Conservation (phyloP, 768 basidiomycete species). For the Cystoderma amianthinum region DNA sequence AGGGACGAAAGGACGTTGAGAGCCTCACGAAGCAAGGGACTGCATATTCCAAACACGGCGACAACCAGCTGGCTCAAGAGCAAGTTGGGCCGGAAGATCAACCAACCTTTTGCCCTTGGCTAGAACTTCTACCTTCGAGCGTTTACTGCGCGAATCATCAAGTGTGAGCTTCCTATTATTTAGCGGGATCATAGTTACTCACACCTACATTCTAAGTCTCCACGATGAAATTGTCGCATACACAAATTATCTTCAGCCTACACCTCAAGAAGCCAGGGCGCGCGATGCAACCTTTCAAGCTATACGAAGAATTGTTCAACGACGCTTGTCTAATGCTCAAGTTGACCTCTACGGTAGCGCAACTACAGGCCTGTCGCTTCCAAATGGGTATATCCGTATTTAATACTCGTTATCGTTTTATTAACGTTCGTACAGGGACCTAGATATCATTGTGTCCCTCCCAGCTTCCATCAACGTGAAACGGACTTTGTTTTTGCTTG, state of each 20-base stretch:
- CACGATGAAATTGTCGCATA: slow-evolving; percentile 61
- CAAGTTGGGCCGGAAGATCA: too few species aligned
- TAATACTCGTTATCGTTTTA: too few species aligned
- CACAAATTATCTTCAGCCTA: slow-evolving; percentile 45
- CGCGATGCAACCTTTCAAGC: slow-evolving; percentile 36
- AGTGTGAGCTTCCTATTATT: too few species aligned
- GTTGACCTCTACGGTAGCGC: slow-evolving; percentile 58
- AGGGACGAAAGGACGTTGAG: too few species aligned
- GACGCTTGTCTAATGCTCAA: slow-evolving; percentile 35
- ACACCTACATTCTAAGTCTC: slow-evolving; percentile 34
- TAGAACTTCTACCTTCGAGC: too few species aligned
- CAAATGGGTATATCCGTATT: slow-evolving; percentile 40
- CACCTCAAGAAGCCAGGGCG: slow-evolving; percentile 40
- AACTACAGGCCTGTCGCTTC: slow-evolving; percentile 53
- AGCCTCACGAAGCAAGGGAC: too few species aligned
- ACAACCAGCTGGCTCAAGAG: too few species aligned
- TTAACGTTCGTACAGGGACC: slow-evolving; percentile 44
- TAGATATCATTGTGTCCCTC: slow-evolving; percentile 46
- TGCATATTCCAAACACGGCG: too few species aligned
- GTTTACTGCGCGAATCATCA: too few species aligned
- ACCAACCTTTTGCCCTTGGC: too few species aligned
- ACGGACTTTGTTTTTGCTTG: slow-evolving; percentile 39
- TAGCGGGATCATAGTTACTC: too few species aligned
- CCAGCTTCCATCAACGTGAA: slow-evolving; percentile 23
- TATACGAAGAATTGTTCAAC: slow-evolving; percentile 36